Base-by-base conservation (phyloP, 257 asterid genomes). In the Solanum tacnaense region DNA sequence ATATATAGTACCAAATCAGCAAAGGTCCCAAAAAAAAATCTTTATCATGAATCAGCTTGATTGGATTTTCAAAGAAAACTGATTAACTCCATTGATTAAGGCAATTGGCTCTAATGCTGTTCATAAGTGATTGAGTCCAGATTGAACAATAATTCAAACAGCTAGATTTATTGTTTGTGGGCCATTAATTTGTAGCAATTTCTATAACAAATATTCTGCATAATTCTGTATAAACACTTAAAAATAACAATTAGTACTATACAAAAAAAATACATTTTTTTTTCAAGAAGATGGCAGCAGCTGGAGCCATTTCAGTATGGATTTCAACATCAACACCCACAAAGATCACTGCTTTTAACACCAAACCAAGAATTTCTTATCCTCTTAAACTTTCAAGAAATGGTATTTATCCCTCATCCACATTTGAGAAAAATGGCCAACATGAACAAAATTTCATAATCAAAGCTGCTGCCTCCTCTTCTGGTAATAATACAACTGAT, bases 381-480 rank as follows among this genome's bases (percentile, higher is more conserved):
- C 84, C 70, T 75, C n/a, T 41, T 44, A 87, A 84, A 9, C n/a
- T 87, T 83, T 52, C 93, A 31, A 92, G 65, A 65, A 86, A 52
- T 20, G 87, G 56, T 83, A 87, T 13, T 75, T 49, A 88, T 71
- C 44, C 68, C 18, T 88, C 78, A 32, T 74, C 93, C 87, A 84
- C 88, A 71, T 92, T 91, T 85, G 85, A 75, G 46, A 86, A 83
- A 78, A 89, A 81, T 81, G 49, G 87, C 52, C 81, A 58, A 44
- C 7, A 86, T 58, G 89, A 29, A 89, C 68, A 35, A 74, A 88
- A 65, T 73, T 89, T 91, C 88, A 86, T 92, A 46, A 86, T 89
- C 78, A 93, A 38, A 81, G 93, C 91, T 82, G 92, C 92, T 86
- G 87, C 94, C 11, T 93, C 95, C 84, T 90, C 92, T 88, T 85